phyloP scores from a whole-genome alignment of 176 grass and related monocot species.

The Rhynchospora pubera region DNA sequence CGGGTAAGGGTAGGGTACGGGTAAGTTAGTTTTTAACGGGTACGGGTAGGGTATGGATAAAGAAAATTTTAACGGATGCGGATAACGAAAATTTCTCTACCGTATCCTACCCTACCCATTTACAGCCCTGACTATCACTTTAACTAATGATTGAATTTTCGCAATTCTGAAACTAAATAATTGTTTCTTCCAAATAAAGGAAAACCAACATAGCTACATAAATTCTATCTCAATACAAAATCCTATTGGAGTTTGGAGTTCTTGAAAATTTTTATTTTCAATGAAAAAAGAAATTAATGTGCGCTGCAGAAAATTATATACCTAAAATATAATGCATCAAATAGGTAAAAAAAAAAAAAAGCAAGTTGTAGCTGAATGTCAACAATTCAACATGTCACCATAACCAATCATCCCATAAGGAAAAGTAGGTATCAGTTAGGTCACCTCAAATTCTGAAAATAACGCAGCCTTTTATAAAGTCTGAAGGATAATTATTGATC shows the following conservation, averaged over 20 bases:
- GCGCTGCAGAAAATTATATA: not conserved
- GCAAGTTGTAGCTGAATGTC: not conserved
- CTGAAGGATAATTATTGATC: not conserved
- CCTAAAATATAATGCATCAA: not conserved
- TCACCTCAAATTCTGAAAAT: constrained; percentile 25
- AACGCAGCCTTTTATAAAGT: constrained; percentile 16
- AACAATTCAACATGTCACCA: not conserved
- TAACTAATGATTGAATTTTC: not conserved
- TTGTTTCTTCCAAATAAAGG: not conserved
- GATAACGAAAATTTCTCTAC: no score
- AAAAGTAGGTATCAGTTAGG: constrained; percentile 23
- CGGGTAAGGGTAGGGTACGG: no score
- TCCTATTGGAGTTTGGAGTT: not conserved
- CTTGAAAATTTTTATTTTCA: not conserved
- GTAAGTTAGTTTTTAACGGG: no score
- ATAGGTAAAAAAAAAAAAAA: not conserved
- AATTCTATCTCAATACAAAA: not conserved
- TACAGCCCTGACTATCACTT: no score
- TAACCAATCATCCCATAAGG: not conserved
- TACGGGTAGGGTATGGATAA: no score
- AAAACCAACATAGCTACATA: not conserved
- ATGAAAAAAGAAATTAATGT: not conserved
- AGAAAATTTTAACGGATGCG: no score
- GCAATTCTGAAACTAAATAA: not conserved
- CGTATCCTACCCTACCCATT: no score